Evolutionary conservation across 176 grass and related monocot genomes (phyloP).

Genomic region (Puccinellia tenuiflora): DNA sequence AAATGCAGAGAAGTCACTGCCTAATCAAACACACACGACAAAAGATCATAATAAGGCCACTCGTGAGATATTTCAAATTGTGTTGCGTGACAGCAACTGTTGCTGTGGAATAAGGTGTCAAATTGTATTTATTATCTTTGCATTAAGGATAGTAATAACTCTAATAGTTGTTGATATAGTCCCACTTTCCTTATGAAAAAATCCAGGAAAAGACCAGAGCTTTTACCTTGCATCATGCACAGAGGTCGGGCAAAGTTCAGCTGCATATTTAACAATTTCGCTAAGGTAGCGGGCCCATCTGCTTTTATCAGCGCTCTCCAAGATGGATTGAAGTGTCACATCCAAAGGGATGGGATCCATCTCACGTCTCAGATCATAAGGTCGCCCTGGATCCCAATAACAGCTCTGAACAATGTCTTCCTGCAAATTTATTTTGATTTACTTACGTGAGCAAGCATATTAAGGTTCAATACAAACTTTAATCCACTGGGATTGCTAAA

Average conservation of each 20-base stretch:
- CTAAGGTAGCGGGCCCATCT: conserved; percentile 97
- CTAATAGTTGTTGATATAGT: not conserved
- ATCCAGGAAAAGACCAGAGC: conserved; percentile 1
- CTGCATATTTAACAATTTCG: conserved; percentile 91
- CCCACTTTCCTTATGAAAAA: not conserved
- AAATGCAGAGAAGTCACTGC: too few species aligned
- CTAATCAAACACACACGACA: too few species aligned
- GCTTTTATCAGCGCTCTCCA: conserved; percentile 83
- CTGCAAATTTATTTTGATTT: conserved; percentile 46
- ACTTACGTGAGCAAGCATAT: not conserved
- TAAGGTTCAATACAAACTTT: conserved; percentile 8
- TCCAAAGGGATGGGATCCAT: conserved; percentile 91
- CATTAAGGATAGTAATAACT: not conserved
- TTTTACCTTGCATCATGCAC: conserved; percentile 91
- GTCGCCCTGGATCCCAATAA: conserved; percentile 92
- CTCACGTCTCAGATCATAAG: conserved; percentile 90
- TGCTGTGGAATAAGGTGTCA: not conserved
- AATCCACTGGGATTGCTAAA: not conserved
- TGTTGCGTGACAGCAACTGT: not conserved
- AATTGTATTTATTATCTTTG: not conserved
- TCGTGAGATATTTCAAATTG: not conserved
- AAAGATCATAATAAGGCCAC: too few species aligned
- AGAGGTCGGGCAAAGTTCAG: conserved; percentile 83
- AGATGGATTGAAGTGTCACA: conserved; percentile 91
- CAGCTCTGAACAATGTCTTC: conserved; percentile 97